Percentiles rank a stretch among this genome's conserved stretches.
Evolutionary conservation across 2,329 filamentous ascomycete genomes (phyloP).

Genomic region (Aspergillus sp.): DNA sequence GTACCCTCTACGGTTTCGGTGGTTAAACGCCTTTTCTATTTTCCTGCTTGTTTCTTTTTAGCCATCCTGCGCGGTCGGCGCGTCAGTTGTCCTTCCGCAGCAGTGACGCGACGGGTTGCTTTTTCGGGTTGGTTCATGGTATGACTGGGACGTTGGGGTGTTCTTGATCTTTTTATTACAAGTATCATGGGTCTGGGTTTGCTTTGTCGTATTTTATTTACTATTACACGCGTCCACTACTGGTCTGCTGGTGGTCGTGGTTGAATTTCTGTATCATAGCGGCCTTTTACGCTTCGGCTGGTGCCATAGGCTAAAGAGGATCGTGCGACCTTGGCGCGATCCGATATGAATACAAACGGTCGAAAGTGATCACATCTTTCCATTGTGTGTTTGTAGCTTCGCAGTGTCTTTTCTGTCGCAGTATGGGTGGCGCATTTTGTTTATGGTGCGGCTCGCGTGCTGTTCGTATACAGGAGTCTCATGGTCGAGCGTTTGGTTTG

Average conservation of each 20-base stretch:
- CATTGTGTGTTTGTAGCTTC: neutral
- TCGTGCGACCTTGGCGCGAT: slow-evolving; percentile 31
- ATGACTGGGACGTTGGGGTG: slow-evolving; percentile 50
- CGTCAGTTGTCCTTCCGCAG: slow-evolving; percentile 33
- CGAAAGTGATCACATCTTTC: slow-evolving; percentile 19
- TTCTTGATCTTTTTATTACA: slow-evolving; percentile 43
- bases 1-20: slow-evolving; percentile 86
- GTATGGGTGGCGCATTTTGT: no score
- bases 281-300: slow-evolving; percentile 39
- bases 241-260: slow-evolving; percentile 43
- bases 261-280: slow-evolving; percentile 48
- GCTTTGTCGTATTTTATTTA: slow-evolving; percentile 41
- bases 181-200: slow-evolving; percentile 48
- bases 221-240: slow-evolving; percentile 42
- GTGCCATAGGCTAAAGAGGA: slow-evolving; percentile 37
- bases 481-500: no score
- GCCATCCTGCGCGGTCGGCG: slow-evolving; percentile 38
- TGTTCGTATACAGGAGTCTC: no score
- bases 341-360: slow-evolving; percentile 42
- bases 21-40: slow-evolving; percentile 61
- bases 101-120: slow-evolving; percentile 38
- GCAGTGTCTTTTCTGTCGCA: neutral
- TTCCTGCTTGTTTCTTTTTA: slow-evolving; percentile 30
- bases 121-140: slow-evolving; percentile 47
- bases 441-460: no score